Evolutionary conservation across 768 basidiomycete genomes (phyloP).

Genomic region (Thelephora aurantiotincta): DNA sequence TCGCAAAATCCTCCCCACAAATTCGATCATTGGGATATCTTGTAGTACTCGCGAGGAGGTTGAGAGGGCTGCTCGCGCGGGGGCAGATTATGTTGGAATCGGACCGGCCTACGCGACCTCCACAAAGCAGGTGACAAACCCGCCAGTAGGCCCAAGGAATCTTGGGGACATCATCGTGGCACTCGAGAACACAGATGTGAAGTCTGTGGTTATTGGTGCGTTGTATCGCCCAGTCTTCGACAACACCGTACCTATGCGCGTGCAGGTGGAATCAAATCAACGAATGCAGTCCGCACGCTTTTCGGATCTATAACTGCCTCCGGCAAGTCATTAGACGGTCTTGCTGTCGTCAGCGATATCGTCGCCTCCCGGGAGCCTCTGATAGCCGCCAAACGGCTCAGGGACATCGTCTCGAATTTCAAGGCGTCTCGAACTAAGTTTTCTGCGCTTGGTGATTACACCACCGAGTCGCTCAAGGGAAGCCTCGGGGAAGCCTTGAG

Average conservation of each 20-base stretch:
- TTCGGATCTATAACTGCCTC: slow-evolving; percentile 52
- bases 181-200: slow-evolving; percentile 48
- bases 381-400: slow-evolving; percentile 31
- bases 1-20: slow-evolving; percentile 50
- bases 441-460: slow-evolving; percentile 8
- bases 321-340: slow-evolving; percentile 53
- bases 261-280: slow-evolving; percentile 77
- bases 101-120: slow-evolving; percentile 73
- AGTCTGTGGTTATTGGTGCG: slow-evolving; percentile 76
- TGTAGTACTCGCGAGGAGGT: slow-evolving; percentile 60
- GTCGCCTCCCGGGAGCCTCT: slow-evolving; percentile 46
- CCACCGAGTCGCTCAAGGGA: slow-evolving; percentile 23
- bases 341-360: slow-evolving; percentile 86
- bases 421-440: slow-evolving; percentile 10
- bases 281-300: slow-evolving; percentile 62
- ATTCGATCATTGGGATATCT: slow-evolving; percentile 68
- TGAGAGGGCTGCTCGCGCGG: slow-evolving; percentile 39
- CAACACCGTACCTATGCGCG: background rate
- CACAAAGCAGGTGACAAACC: slow-evolving; percentile 60
- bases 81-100: slow-evolving; percentile 79
- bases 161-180: slow-evolving; percentile 52
- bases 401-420: slow-evolving; percentile 29
- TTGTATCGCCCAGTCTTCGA: background rate
- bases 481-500: slow-evolving; percentile 35
- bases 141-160: slow-evolving; percentile 57